Base-by-base conservation (phyloP, 129 eudicot species). In the Erigeron canadensis region DNA sequence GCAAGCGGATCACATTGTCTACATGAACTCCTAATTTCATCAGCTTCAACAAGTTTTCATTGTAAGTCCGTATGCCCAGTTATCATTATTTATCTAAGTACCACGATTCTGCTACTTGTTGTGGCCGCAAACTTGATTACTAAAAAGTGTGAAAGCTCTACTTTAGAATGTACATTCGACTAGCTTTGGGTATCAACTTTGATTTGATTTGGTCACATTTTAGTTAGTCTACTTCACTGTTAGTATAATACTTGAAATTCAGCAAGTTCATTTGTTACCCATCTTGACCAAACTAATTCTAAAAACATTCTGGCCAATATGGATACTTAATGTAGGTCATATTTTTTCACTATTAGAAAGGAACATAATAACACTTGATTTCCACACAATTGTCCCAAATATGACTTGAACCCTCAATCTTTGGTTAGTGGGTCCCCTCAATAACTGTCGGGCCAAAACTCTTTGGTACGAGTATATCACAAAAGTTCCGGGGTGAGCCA, bases 1-100 rank as follows among this genome's bases (percentile, higher is more conserved):
- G 96, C 79, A 86, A 87, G 81, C 86, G 90, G 71, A 70, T 80
- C 81, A 82, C 70, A 50, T 17, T 74, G 86, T 80, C 69, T 80
- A 82, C 80, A 76, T 84, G 38, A 84, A 74, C 67, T 54, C 83
- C 73, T 80, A 73, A 75, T 28, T 28, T 2, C 34, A 65, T 72
- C 66, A 64, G 73, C 45, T 18, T 71, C 54, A 73, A 69, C 34
- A 44, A 75, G 62, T 43, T 63, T 63, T 54, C 67, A 78, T 8
- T 71, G 82, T 71, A 71, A 78, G 81, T 70, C 59, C 9, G 13
- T 46, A 13, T 38, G 37, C 59, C 67, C 51, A 16, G 34, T 75
- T 56, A 40, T 41, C 46, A 73, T 47, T 12, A 12, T 60, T 46
- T 61, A 38, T 72, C 19, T 60, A 10, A 22, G 12, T 63, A 22